phyloP scores from a whole-genome alignment of 176 grass and related monocot species.

The Lolium rigidum region DNA sequence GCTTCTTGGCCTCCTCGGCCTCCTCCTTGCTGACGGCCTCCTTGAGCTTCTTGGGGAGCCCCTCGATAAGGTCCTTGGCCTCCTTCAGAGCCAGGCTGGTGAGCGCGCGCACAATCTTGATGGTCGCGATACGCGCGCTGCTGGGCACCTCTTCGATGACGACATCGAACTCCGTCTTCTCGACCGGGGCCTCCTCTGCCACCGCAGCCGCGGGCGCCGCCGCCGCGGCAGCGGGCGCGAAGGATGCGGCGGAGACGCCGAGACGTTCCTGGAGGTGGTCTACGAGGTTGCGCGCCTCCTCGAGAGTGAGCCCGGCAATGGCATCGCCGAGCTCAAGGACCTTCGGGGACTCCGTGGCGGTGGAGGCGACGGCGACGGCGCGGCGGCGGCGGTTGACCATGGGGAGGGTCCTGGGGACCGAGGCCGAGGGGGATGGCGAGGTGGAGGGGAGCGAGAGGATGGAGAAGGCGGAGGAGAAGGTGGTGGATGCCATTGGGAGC shows the following conservation, averaged over 20 bases:
- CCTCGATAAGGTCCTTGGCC: conserved; percentile 90
- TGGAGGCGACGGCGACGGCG: conserved; percentile 37
- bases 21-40: conserved; percentile 80
- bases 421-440: conserved; percentile 19
- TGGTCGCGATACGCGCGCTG: conserved; percentile 72
- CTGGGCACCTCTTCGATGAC: conserved; percentile 88
- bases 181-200: conserved; percentile 47
- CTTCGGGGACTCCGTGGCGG: conserved; percentile 63
- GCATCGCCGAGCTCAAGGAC: conserved; percentile 70
- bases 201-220: conserved; percentile 44
- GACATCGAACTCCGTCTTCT: conserved; percentile 88
- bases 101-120: conserved; percentile 78
- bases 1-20: conserved; percentile 81
- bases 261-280: conserved; percentile 85
- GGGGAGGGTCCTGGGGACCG: conserved; percentile 36
- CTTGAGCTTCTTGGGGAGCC: conserved; percentile 89
- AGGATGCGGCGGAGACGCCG: conserved; percentile 72
- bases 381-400: conserved; percentile 26
- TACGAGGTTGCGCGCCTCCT: conserved; percentile 76
- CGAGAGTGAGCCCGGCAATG: conserved; percentile 80
- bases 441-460: conserved; percentile 53
- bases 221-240: conserved; percentile 65
- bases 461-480: conserved; percentile 66
- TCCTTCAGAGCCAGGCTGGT: conserved; percentile 86
- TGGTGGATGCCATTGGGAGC: conserved; percentile 54